Percentiles rank a stretch among this genome's conserved stretches.
These are phyloP conservation scores for Phytopythium oedochilum DNA, from an alignment of 352 stramenopile species.

Conservation along the genomic window DNA sequence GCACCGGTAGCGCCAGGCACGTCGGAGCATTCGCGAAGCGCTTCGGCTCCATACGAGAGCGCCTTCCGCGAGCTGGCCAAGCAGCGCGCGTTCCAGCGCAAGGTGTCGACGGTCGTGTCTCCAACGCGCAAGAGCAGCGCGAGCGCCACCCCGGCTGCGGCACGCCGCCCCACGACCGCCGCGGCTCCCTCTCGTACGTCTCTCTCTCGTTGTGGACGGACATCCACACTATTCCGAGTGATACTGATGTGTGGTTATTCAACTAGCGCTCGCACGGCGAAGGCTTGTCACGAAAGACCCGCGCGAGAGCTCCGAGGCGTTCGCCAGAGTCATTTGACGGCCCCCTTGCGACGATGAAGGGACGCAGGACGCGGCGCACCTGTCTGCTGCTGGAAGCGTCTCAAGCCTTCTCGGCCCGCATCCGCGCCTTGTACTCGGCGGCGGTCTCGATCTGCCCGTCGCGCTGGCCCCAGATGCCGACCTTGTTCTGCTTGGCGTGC, in stretches of 20 bases:
- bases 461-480: constrained; percentile 69
- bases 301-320: neutral
- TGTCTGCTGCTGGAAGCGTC: too few relatives aligned
- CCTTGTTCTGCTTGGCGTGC: constrained; percentile 51
- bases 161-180: neutral
- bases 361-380: neutral
- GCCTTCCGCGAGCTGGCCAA: constrained; percentile 42
- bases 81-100: constrained; percentile 58
- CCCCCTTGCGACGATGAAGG: too few relatives aligned
- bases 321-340: neutral
- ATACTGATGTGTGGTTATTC: neutral
- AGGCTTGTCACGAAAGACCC: neutral
- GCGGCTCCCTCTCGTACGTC: constrained; percentile 21
- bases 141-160: too few relatives aligned
- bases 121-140: constrained; percentile 15
- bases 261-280: neutral
- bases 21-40: neutral
- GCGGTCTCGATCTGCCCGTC: constrained; percentile 67
- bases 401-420: constrained; percentile 30
- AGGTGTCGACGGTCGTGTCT: constrained; percentile 23
- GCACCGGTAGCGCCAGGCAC: neutral
- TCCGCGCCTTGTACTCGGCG: constrained; percentile 72
- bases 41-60: neutral
- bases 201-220: neutral
- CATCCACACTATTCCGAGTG: neutral